Evolutionary conservation across 495 filamentous ascomycete genomes (phyloP).

Genomic region (Penicillium paxilli): DNA sequence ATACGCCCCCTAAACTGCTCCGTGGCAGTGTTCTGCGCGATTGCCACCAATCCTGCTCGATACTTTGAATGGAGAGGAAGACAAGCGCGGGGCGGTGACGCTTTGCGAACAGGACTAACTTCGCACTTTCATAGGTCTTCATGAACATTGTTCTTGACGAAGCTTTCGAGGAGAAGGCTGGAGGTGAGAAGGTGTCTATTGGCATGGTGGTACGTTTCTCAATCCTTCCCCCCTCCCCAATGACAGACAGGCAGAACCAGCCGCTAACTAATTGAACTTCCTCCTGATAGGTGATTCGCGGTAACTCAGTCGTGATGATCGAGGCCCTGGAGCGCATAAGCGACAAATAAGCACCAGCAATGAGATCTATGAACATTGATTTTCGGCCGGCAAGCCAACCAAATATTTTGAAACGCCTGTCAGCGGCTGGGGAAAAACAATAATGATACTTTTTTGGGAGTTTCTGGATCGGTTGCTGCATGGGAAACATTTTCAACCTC

Average conservation of each 20-base stretch:
- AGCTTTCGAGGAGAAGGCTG: conserved; percentile 92
- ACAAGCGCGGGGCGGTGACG: neutral
- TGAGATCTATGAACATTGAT: conserved; percentile 16
- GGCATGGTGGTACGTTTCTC: conserved; percentile 82
- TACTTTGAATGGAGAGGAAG: neutral
- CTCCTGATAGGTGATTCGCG: conserved; percentile 68
- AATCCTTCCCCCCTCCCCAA: neutral
- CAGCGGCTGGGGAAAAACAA: conserved; percentile 18
- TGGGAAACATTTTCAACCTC: conserved; percentile 35
- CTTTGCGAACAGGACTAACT: conserved; percentile 5
- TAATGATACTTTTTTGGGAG: conserved; percentile 42
- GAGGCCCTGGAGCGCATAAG: conserved; percentile 69
- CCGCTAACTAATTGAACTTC: neutral
- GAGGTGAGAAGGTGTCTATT: conserved; percentile 85
- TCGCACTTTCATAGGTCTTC: conserved; percentile 72
- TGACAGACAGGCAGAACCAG: neutral
- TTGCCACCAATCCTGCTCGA: neutral
- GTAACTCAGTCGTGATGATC: conserved; percentile 95
- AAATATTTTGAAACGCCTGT: conserved; percentile 5
- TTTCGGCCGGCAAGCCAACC: conserved; percentile 20
- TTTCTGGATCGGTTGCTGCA: conserved; percentile 43
- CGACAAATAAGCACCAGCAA: conserved; percentile 41
- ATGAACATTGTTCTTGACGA: conserved; percentile 98
- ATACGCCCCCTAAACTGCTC: neutral
- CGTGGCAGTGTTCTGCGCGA: too few relatives aligned